Evolutionary conservation across 768 basidiomycete species (phyloP), one percentile per base, ranked within the genome.

Genomic region (Rickenella mellea): DNA sequence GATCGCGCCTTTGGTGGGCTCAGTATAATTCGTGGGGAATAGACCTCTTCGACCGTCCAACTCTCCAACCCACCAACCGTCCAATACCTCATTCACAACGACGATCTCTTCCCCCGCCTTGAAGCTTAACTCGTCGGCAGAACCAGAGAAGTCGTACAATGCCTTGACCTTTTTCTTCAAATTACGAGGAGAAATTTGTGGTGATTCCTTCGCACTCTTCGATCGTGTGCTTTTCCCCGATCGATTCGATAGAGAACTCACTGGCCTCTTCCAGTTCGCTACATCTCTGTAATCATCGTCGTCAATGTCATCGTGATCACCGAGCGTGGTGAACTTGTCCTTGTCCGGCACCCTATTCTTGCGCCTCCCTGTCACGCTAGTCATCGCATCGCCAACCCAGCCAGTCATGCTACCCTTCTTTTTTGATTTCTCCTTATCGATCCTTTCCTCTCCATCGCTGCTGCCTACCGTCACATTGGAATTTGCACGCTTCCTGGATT

Each of bases 41-140:
- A 94, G 57, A 11, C 91, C 91, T 40, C 71, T 77, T 47, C 68
- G 68, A 2, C 85, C 87, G 42, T 72, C 63, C 26, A 77, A 56
- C 55, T 84, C 78, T 6, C 90, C 91, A 66, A 90, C 74, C 84
- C 88, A 93, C 91, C 91, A 93, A 46, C 78, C 89, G 47, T 87
- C 84, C 26, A 89, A 66, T 1, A 91, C 85, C 56, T 93, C 88
- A 26, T 78, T 79, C 22, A 87, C 51, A 22, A 92, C 79, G 11
- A 70, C 59, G 43, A 96, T 83, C 50, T 87, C 76, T 29, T 83
- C 80, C 1, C 89, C 91, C 4, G 69, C 64, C 44, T 65, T 71
- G 64, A 94, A 82, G 31, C 71, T 71, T 27, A 96, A 66, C 58
- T 94, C 91, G 50, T 92, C 90, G 2, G 74, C 63, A 2, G 79